Conservation (phyloP, 495 filamentous ascomycete genomes). For the Thermothielavioides terrestris region DNA sequence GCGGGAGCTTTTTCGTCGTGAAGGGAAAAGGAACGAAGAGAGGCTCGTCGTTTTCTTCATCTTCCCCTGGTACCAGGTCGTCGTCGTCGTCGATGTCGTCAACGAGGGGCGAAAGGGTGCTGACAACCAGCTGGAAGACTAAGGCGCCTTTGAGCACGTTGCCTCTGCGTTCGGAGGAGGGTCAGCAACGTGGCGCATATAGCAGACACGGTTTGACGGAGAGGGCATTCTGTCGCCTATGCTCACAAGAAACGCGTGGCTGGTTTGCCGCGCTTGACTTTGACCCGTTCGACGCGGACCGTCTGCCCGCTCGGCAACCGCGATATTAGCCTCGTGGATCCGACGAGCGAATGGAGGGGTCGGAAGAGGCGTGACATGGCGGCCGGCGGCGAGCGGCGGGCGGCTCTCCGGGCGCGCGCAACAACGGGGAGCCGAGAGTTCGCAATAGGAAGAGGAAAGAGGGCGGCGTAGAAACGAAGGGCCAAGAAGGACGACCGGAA, state of each 20-base stretch:
- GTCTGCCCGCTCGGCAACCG: conserved; percentile 12
- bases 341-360: conserved; percentile 15
- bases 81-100: conserved; percentile 14
- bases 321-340: conserved; percentile 5
- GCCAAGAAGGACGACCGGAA: no score
- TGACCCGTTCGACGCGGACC: conserved; percentile 29
- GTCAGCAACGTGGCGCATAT: no score
- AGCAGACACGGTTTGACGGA: no score
- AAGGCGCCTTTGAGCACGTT: conserved; percentile 10
- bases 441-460: no score
- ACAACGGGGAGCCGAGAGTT: no score
- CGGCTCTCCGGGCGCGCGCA: no score
- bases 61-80: conserved; percentile 12
- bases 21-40: conserved; percentile 56
- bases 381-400: conserved; percentile 16
- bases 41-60: conserved; percentile 12
- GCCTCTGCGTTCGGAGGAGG: background rate
- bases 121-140: conserved; percentile 23
- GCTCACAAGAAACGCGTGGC: background rate
- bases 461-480: no score
- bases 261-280: conserved; percentile 17
- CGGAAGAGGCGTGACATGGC: conserved; percentile 35
- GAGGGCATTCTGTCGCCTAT: no score
- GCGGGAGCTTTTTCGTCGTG: conserved; percentile 36
- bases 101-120: background rate